Conservation (phyloP, 1,284 basidiomycete species). For the Ceratobasidium sp. region DNA sequence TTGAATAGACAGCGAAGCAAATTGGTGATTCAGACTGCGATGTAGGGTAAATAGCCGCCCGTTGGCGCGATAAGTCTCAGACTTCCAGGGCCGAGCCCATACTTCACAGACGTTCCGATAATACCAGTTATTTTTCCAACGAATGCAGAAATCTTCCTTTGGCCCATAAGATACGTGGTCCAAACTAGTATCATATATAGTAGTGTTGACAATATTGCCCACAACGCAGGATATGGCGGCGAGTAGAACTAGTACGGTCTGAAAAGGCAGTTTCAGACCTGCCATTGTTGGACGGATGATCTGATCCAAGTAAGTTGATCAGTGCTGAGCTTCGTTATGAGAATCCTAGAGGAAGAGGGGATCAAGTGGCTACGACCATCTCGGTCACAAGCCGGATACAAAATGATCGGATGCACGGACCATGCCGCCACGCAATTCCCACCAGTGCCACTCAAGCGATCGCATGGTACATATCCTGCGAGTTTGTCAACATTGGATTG, state of each 20-base stretch:
- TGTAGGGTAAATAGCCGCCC: neutral
- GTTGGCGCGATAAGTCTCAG: neutral
- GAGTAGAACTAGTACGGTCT: too few species aligned
- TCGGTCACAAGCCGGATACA: too few species aligned
- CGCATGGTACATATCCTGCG: neutral
- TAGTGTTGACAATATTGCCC: neutral
- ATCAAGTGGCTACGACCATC: too few species aligned
- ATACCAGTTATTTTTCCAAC: neutral
- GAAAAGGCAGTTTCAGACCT: too few species aligned
- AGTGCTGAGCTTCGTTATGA: too few species aligned
- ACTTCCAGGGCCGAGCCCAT: slow-evolving; percentile 9
- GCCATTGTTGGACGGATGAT: too few species aligned
- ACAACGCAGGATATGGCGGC: too few species aligned
- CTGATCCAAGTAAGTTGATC: too few species aligned
- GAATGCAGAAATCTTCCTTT: slow-evolving; percentile 7
- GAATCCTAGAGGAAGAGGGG: too few species aligned
- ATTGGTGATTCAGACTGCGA: slow-evolving; percentile 10
- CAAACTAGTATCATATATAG: slow-evolving; percentile 11
- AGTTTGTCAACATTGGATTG: slow-evolving; percentile 19
- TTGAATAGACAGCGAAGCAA: neutral
- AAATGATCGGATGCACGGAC: too few species aligned
- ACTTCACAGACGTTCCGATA: neutral
- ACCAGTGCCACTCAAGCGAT: too few species aligned
- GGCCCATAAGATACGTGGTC: slow-evolving; percentile 14
- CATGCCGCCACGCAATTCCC: too few species aligned